Evolutionary conservation across 345 rosid species (phyloP).

Genomic region (Sonneratia alba): DNA sequence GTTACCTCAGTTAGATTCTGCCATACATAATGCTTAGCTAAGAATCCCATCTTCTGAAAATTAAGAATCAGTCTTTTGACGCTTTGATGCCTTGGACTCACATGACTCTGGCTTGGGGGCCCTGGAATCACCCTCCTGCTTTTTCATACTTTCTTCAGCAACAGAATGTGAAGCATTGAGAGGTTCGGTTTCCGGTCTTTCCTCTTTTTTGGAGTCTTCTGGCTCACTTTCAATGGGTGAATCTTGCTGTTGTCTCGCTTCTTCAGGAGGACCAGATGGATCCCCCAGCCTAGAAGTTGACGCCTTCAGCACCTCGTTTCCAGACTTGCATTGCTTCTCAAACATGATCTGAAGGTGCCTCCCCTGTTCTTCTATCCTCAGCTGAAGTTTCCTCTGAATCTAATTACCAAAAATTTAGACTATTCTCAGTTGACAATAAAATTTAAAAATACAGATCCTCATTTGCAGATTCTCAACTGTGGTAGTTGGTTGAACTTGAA

Average conservation of each 20-base stretch:
- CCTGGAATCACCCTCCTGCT: neutral
- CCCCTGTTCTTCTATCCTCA: conserved; percentile 95
- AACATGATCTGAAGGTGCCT: conserved; percentile 92
- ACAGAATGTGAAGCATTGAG: neutral
- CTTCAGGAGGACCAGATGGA: conserved; percentile 22
- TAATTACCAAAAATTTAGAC: conserved; percentile 12
- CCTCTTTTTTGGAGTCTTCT: conserved; percentile 26
- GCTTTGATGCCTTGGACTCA: conserved; percentile 37
- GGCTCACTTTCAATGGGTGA: conserved; percentile 22
- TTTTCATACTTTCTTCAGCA: neutral
- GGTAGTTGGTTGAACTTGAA: neutral
- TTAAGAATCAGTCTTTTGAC: conserved; percentile 28
- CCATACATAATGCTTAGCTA: neutral
- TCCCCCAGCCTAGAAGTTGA: conserved; percentile 44
- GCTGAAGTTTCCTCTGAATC: conserved; percentile 89
- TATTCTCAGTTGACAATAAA: conserved; percentile 2
- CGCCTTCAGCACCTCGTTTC: conserved; percentile 41
- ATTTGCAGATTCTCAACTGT: neutral
- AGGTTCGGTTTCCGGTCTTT: conserved; percentile 17
- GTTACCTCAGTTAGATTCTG: neutral
- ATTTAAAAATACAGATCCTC: neutral
- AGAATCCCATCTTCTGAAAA: neutral
- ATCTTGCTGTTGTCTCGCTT: conserved; percentile 11
- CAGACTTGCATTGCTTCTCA: conserved; percentile 73
- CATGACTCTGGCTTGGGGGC: conserved; percentile 15